A percentile compares a stretch with the other conserved stretches of the same genome.
These are phyloP conservation scores for Prunus mira DNA, from an alignment of 306 rosid species.

Conservation along the genomic window DNA sequence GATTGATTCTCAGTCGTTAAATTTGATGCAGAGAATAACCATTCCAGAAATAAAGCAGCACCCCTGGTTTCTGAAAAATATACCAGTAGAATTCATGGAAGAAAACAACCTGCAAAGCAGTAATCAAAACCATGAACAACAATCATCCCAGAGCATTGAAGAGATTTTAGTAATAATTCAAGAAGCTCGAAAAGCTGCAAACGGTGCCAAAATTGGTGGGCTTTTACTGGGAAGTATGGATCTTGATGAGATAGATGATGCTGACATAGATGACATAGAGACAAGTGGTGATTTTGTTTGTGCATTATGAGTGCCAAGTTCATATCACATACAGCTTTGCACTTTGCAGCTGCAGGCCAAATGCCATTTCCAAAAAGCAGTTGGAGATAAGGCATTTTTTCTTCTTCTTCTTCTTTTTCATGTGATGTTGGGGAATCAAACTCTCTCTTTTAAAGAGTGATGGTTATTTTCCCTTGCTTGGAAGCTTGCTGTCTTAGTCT, in stretches of 20 bases:
- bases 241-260: slow-evolving; percentile 80
- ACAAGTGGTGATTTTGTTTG: slow-evolving; percentile 94
- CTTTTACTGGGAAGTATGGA: slow-evolving; percentile 79
- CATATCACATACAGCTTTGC: slow-evolving; percentile 4
- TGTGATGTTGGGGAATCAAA: slow-evolving; percentile 36
- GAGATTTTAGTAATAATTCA: slow-evolving; percentile 68
- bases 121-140: slow-evolving; percentile 22
- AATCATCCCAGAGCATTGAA: slow-evolving; percentile 47
- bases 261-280: slow-evolving; percentile 80
- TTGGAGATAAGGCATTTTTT: slow-evolving; percentile 28
- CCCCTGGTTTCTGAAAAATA: slow-evolving; percentile 66
- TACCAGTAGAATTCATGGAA: slow-evolving; percentile 72
- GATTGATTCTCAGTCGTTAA: background rate
- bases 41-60: slow-evolving; percentile 82
- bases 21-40: slow-evolving; percentile 64
- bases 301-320: slow-evolving; percentile 41
- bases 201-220: slow-evolving; percentile 53
- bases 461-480: slow-evolving; percentile 17
- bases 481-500: slow-evolving; percentile 36
- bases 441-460: background rate
- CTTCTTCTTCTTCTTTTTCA: background rate
- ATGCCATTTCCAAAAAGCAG: slow-evolving; percentile 5
- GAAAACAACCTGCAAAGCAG: slow-evolving; percentile 33
- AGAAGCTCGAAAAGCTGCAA: slow-evolving; percentile 60
- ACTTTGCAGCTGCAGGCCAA: background rate